Evolutionary conservation across 768 basidiomycete genomes (phyloP), one percentile per base, ranked within the genome.

Genomic region (Rhodosporidiobolus sp.): DNA sequence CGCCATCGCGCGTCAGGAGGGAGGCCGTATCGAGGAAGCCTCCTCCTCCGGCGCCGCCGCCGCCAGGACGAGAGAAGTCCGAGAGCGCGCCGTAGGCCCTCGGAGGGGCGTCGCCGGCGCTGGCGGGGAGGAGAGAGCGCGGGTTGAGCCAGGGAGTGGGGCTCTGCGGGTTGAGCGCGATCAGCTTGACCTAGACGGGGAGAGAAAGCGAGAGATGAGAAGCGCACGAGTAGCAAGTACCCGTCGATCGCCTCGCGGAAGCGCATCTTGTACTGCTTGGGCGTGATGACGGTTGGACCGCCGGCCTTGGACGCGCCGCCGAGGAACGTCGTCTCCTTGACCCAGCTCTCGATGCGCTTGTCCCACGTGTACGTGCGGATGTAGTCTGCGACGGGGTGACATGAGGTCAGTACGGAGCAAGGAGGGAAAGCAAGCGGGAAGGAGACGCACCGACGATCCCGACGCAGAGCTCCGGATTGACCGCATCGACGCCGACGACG

Each of bases 361-460:
- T 99, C 96, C 93, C 93, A 96, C 0, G 92, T 95, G 79, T 94
- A 95, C 7, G 93, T 94, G 16, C 94, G 89, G 74, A 95, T 91
- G 79, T 93, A 96, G 80, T 96, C 93, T 94, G 65, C 10, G 14
- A 43, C 8, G 14, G 45, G 24, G 6, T 30, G 28, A 28, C 28
- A 19, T 92, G 94, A 80, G n/a, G 38, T 95, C 92, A 94, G 65
- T 10, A 38, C 17, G 14, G 30, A 19, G 4, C 19, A 26, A 35
- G 17, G 38, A 45, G 28, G 3, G 28, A 58, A 68, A 67, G 62
- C 79, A n/a, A n/a, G n/a, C n/a, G n/a, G 65, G 75, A 79, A n/a
- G 76, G 76, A 71, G 3, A 84, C 94, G 78, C 82, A 90, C 95
- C 95, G 65, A 99, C 93, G 50, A 99, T 97, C 30, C 96, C 96